phyloP scores from a whole-genome alignment of 805 yeast species.

The Cyberlindnera petersonii region DNA sequence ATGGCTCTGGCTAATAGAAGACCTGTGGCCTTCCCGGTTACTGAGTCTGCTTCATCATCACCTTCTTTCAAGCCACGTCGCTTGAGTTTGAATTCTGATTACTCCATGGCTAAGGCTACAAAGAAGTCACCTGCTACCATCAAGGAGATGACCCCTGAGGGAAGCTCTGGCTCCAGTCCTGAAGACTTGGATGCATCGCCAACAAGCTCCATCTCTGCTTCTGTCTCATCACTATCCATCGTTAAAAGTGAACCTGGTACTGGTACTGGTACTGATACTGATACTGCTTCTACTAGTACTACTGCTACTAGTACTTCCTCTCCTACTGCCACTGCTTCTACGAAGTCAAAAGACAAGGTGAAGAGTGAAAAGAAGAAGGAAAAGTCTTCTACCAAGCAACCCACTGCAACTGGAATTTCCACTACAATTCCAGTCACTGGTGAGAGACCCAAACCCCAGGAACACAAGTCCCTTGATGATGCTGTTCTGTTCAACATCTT shows the following conservation, averaged over 20 bases:
- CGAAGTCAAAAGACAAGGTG: constrained; percentile 13
- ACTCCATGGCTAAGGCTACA: constrained; percentile 11
- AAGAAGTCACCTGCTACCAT: constrained; percentile 16
- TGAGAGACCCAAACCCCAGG: constrained; percentile 66
- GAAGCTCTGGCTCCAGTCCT: constrained; percentile 24
- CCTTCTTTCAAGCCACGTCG: constrained; percentile 31
- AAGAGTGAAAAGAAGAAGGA: constrained; percentile 24
- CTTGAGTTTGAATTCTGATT: constrained; percentile 24
- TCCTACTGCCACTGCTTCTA: constrained; percentile 8
- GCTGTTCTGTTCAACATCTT: constrained; percentile 75
- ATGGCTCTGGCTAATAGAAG: constrained; percentile 70
- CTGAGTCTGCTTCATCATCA: constrained; percentile 28
- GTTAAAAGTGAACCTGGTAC: too few relatives aligned
- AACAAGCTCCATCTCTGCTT: constrained; percentile 20
- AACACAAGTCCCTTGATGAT: constrained; percentile 63
- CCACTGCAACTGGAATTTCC: constrained; percentile 62
- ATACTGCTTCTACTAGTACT: too few relatives aligned
- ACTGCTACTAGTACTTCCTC: too few relatives aligned
- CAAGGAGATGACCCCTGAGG: constrained; percentile 27
- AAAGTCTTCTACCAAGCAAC: constrained; percentile 25
- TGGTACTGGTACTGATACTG: too few relatives aligned
- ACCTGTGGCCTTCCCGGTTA: constrained; percentile 50
- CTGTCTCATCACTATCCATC: constrained; percentile 20
- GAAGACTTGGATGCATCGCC: constrained; percentile 27
- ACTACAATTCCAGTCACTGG: constrained; percentile 81